Evolutionary conservation across 371 early-diverging fungal species (phyloP), one percentile per base, ranked within the genome.

Genomic region (Saksenaea oblongispora): DNA sequence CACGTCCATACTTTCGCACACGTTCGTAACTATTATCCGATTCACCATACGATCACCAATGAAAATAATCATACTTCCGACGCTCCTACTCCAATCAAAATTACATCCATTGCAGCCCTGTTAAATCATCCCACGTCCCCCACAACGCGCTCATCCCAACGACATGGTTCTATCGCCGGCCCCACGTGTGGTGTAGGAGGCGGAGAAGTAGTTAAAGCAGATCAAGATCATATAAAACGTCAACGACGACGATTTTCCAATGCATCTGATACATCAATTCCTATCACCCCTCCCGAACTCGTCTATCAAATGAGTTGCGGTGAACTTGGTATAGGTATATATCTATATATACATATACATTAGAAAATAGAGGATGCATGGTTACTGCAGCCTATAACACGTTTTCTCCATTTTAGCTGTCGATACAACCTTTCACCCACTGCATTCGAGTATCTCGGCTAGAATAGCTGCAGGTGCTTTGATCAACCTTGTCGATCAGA

Each of bases 381-480:
- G 76, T 62, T 63, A 59, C 26, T 55, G 51, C 51, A 47, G 51
- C 22, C 14, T 31, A 31, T 31, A 31, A 31, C 31, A 31, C 31
- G 31, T 31, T 31, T 9, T 41, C 14, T 41, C 22, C 22, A 18
- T 47, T 18, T 47, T 47, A 69, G 76, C 82, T 4, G 81, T 84
- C 13, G 86, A 89, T 65, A 87, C 88, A 10, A 81, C 88, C 5
- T 89, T 82, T 66, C 80, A 81, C 63, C 84, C 85, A 5, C 61
- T 73, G 24, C 72, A 87, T 60, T 78, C 84, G 8, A 77, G 78
- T 44, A 66, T 76, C 1, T 83, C 85, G 1, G 88, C 89, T 17
- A 61, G 74, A 47, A 70, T 89, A 7, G 80, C 89, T 0, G 82
- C 86, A 17, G 88, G 88, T 15, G 70, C 78, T n/a, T 66, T 87